Percentiles rank a stretch among this genome's conserved stretches.
Conservation (phyloP, 2,329 filamentous ascomycete genomes). For the Fusarium armeniacum region DNA sequence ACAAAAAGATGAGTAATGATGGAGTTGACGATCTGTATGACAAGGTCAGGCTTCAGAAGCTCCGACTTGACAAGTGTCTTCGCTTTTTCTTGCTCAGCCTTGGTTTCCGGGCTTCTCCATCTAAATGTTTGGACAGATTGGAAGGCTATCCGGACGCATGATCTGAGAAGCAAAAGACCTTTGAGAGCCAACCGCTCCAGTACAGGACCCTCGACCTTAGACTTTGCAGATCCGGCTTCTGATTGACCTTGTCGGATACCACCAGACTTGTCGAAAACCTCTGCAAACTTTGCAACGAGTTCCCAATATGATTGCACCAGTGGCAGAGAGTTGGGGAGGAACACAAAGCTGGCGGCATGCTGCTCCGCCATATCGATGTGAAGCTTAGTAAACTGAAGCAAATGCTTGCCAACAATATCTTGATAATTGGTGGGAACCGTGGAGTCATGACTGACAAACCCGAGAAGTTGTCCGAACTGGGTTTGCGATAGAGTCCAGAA, state of each 20-base stretch:
- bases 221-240: slow-evolving; percentile 58
- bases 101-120: slow-evolving; percentile 80
- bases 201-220: slow-evolving; percentile 72
- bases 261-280: slow-evolving; percentile 75
- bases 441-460: slow-evolving; percentile 71
- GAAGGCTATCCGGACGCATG: slow-evolving; percentile 88
- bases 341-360: slow-evolving; percentile 85
- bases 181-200: slow-evolving; percentile 86
- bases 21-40: slow-evolving; percentile 84
- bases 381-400: slow-evolving; percentile 91
- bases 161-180: slow-evolving; percentile 83
- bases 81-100: slow-evolving; percentile 80
- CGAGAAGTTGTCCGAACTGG: slow-evolving; percentile 83
- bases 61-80: slow-evolving; percentile 77
- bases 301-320: slow-evolving; percentile 89
- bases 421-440: slow-evolving; percentile 67
- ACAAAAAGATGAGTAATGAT: slow-evolving; percentile 91
- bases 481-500: slow-evolving; percentile 85
- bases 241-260: slow-evolving; percentile 65
- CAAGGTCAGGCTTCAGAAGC: slow-evolving; percentile 81
- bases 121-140: slow-evolving; percentile 85
- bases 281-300: slow-evolving; percentile 81
- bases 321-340: slow-evolving; percentile 82
- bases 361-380: slow-evolving; percentile 86
- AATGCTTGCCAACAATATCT: slow-evolving; percentile 82